Evolutionary conservation across 768 basidiomycete species (phyloP), one percentile per base, ranked within the genome.

Genomic region (Mycena metata): DNA sequence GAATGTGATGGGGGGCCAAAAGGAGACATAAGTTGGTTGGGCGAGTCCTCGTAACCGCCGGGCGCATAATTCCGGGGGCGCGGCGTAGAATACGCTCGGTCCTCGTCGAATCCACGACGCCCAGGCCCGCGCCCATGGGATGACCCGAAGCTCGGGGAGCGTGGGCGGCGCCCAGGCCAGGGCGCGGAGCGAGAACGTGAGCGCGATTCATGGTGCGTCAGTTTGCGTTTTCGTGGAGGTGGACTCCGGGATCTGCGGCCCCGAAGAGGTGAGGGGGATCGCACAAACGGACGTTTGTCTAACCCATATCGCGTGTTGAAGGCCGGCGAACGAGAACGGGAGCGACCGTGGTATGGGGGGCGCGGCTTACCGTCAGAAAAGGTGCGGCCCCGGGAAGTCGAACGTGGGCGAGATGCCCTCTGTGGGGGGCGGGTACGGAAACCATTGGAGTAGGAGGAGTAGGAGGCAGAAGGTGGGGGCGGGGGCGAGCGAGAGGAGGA

Each of bases 211-310:
- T 30, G 36, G 52, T 66, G 41, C 23, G 60, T 58, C 9, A 65
- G 36, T 43, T 69, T 72, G 45, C 70, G 70, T 17, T 60, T 60
- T 21, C 50, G 12, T 12, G 42, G 19, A 45, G 39, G 46, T 1
- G 70, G 66, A 26, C 70, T 68, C 5, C 49, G 66, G 8, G 70
- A 68, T 41, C 62, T 46, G 16, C 60, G 55, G 13, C 60, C 52
- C n/a, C 69, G 54, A 12, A 52, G 4, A 15, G 64, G 61, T 24
- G 66, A 63, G 11, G 64, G 69, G 11, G 69, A 70, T 24, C 69
- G 26, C 17, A 61, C 60, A 42, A 57, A 65, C 35, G 55, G 52
- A 7, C 69, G 56, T 35, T 67, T 70, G 30, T 56, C 55, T 23
- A 30, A 19, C 10, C 51, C 24, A 36, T 60, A 16, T 7, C 63